Evolutionary conservation across 2,329 filamentous ascomycete genomes (phyloP).

Genomic region (Knufia fluminis): DNA sequence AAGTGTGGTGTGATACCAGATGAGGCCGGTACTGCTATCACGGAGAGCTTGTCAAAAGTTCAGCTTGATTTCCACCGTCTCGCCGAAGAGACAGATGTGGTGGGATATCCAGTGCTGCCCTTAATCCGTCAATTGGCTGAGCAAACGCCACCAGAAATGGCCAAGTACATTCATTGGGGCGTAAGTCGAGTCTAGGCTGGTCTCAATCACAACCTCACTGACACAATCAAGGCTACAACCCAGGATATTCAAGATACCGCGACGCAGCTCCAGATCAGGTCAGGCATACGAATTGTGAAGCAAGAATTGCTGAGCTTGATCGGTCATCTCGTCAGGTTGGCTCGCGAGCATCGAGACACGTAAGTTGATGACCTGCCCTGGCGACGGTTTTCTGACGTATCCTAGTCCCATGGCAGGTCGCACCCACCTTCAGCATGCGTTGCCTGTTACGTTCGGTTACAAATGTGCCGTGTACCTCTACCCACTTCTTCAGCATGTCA

Average conservation of each 20-base stretch:
- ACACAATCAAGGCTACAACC: constrained; percentile 34
- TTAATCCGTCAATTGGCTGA: constrained; percentile 23
- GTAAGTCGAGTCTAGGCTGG: constrained; percentile 18
- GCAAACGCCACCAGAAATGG: constrained; percentile 18
- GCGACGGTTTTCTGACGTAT: neutral
- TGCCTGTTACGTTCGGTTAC: constrained; percentile 50
- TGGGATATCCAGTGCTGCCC: constrained; percentile 24
- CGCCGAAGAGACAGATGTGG: constrained; percentile 22
- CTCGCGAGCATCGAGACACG: constrained; percentile 40
- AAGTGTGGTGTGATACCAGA: constrained; percentile 20
- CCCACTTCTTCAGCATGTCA: constrained; percentile 39
- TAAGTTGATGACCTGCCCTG: neutral
- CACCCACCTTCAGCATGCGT: constrained; percentile 49
- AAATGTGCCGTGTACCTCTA: constrained; percentile 49
- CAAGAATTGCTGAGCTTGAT: constrained; percentile 37
- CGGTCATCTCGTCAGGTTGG: constrained; percentile 34
- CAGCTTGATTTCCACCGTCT: constrained; percentile 20
- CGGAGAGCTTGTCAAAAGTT: constrained; percentile 10
- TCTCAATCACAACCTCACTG: neutral
- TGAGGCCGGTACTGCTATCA: constrained; percentile 20
- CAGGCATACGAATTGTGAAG: constrained; percentile 42
- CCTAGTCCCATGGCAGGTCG: constrained; percentile 45
- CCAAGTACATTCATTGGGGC: constrained; percentile 49
- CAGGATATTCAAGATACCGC: constrained; percentile 53
- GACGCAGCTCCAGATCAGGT: constrained; percentile 44